These are phyloP conservation scores for Herpetospermum pedunculosum DNA, from an alignment of 306 rosid genomes.

Conservation along the genomic window DNA sequence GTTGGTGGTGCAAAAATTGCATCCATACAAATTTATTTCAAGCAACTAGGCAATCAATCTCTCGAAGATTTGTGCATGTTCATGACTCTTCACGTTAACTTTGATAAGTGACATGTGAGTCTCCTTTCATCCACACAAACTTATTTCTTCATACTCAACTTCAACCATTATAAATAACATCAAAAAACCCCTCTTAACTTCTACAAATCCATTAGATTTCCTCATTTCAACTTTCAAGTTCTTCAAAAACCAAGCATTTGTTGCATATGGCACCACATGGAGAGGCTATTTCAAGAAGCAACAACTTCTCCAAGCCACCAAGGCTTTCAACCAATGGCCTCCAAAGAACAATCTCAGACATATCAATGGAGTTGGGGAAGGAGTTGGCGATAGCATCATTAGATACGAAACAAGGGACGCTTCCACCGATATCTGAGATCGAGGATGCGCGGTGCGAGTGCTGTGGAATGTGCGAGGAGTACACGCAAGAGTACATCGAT, in stretches of 20 bases:
- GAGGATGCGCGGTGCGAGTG: constrained; percentile 86
- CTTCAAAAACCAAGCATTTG: neutral
- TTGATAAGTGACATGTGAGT: neutral
- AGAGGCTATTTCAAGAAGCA: constrained; percentile 32
- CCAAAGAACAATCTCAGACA: constrained; percentile 66
- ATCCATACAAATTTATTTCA: neutral
- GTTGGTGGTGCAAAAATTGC: neutral
- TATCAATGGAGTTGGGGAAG: constrained; percentile 49
- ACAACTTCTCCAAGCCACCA: constrained; percentile 36
- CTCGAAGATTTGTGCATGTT: constrained; percentile 8
- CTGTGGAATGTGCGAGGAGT: constrained; percentile 92
- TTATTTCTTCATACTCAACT: neutral
- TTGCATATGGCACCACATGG: constrained; percentile 65
- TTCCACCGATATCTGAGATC: constrained; percentile 60
- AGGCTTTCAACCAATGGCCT: constrained; percentile 42
- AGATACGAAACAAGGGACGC: constrained; percentile 6
- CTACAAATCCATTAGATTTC: neutral
- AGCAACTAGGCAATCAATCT: constrained; percentile 1
- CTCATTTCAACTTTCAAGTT: neutral
- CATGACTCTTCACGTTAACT: constrained; percentile 1
- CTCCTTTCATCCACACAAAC: constrained; percentile 7
- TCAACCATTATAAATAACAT: constrained; percentile 39
- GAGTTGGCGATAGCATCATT: constrained; percentile 13
- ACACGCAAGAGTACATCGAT: constrained; percentile 73
- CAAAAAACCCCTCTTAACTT: neutral